Base-by-base conservation (phyloP, 345 rosid genomes). In the Lumnitzera littorea region DNA sequence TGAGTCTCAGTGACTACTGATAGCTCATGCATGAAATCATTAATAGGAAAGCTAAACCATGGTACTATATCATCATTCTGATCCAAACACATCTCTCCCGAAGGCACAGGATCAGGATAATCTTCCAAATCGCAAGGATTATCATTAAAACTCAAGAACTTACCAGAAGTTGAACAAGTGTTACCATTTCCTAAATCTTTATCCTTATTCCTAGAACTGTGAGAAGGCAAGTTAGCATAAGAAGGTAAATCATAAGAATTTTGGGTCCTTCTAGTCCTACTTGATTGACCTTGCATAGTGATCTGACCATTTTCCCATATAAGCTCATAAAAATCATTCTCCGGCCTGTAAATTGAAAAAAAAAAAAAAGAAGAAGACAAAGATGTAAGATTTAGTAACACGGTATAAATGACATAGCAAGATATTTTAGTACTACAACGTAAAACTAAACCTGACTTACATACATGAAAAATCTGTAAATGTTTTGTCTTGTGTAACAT, bases 251-350 rank as follows among this genome's bases (percentile, higher is more conserved):
- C 65, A 57, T 46, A 70, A 65, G 50, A 52, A 64, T 64, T 29
- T 46, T 65, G 67, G 48, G 36, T 53, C 76, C 76, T 84, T 64
- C 72, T 79, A 20, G 70, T 62, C 71, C 78, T 78, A 58, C 70
- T 78, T 46, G 87, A 77, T 60, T 89, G 96, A 57, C 80, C 79
- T 67, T 84, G 88, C 78, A 71, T 63, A 67, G 70, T 52, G 66
- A 85, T 61, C 68, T 80, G 92, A 72, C 96, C 96, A 65, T 87
- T 87, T 67, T 85, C 85, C 89, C 89, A 83, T 2, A 83, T 82
- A 15, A 91, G 70, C 82, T 85, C 98, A 60, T 67, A 73, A 53
- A 79, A 66, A 36, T 87, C 92, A 75, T 74, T 82, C 65, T 67
- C 82, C 59, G 84, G 80, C 65, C 96, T 91, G 96, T 59, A 57